Percentiles rank a stretch among this genome's conserved stretches.
phyloP scores from a whole-genome alignment of 2,329 filamentous ascomycete genomes.

The Rachicladosporium sp. region DNA sequence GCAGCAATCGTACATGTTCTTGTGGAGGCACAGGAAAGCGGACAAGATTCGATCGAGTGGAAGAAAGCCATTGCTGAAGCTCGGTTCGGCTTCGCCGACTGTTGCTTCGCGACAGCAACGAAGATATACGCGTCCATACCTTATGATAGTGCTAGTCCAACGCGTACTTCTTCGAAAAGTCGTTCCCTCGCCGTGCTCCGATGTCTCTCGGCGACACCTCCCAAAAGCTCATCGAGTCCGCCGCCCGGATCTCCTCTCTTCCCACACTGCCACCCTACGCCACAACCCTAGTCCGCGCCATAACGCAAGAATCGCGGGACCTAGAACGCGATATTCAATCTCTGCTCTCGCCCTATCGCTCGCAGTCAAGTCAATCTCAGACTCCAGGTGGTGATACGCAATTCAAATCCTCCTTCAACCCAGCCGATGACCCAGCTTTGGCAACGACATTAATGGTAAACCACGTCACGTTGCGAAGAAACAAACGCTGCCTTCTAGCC shows the following conservation, averaged over 20 bases:
- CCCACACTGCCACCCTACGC: slow-evolving; percentile 82
- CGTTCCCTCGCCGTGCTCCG: too few relatives aligned
- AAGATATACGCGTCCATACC: too few relatives aligned
- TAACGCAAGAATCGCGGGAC: slow-evolving; percentile 85
- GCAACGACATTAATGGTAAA: slow-evolving; percentile 85
- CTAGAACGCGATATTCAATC: slow-evolving; percentile 73
- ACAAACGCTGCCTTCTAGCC: slow-evolving; percentile 88
- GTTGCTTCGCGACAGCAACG: too few relatives aligned
- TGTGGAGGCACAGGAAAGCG: too few relatives aligned
- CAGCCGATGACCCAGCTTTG: slow-evolving; percentile 65
- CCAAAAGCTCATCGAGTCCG: slow-evolving; percentile 80
- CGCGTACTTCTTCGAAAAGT: too few relatives aligned
- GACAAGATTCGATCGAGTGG: too few relatives aligned
- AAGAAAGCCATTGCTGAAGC: too few relatives aligned
- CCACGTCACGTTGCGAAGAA: slow-evolving; percentile 86
- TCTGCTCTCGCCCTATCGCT: slow-evolving; percentile 68
- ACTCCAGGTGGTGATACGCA: slow-evolving; percentile 18
- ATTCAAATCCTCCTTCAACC: slow-evolving; percentile 66
- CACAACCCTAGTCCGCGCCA: slow-evolving; percentile 74
- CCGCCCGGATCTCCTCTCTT: slow-evolving; percentile 84
- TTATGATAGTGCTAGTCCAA: too few relatives aligned
- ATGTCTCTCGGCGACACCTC: slow-evolving; percentile 48
- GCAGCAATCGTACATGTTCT: too few relatives aligned
- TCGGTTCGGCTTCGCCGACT: too few relatives aligned
- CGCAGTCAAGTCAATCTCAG: slow-evolving; percentile 16